Evolutionary conservation across 345 rosid species (phyloP), one percentile per base, ranked within the genome.

Genomic region (Theobroma cacao): DNA sequence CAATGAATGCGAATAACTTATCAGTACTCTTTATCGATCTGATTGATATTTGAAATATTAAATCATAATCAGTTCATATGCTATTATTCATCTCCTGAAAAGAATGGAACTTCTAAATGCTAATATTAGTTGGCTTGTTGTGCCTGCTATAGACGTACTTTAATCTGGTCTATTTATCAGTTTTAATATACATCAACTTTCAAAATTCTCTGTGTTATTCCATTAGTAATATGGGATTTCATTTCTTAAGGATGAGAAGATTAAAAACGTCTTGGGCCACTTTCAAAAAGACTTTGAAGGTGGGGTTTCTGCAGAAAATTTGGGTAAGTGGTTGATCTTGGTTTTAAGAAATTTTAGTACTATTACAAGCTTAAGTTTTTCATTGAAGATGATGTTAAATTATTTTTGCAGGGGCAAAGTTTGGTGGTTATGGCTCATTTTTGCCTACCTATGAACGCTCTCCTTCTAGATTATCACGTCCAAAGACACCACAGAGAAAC

Each of bases 371-470:
- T 53, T 31, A 52, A 3, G 24, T 75, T 68, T 26, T 52, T 70
- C 33, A 17, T 74, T 66, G 59, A 66, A 58, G 62, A 50, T 77
- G 75, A 80, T 47, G 67, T 78, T 72, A 10, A 60, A 73, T 80
- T 84, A 66, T 66, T 85, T 75, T 81, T 71, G 26, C 86, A 94
- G 97, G 97, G 83, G 77, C 91, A 41, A 85, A 56, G 73, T 84
- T 77, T 82, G 88, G 85, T 77, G 86, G 83, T 14, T 91, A 90
- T 83, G 97, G 98, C 77, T 87, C 97, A 28, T 94, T 94, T 86
- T 84, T 94, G 84, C 90, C 88, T 67, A 50, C 84, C 56, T 74
- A 86, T 76, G 87, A 83, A 65, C 80, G 85, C 41, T 77, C 79
- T 1, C 78, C 84, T 41, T 72, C 80, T 14, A 56, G 40, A 78